Percentiles rank a stretch among this genome's conserved stretches.
Evolutionary conservation across 176 grass and related monocot genomes (phyloP).

Genomic region (Luzula sylvatica): DNA sequence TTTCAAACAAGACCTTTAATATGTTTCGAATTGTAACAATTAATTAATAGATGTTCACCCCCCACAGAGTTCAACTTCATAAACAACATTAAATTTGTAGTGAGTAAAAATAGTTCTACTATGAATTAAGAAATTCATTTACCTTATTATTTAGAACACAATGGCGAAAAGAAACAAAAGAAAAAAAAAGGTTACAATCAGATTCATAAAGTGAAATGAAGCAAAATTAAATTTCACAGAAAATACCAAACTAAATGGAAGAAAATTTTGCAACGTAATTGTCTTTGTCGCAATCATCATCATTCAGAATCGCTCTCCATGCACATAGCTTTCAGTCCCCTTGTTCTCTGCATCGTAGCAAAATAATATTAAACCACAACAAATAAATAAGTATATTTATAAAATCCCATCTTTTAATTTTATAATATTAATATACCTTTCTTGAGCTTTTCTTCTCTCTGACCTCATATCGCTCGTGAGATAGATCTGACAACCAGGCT

Average conservation of each 20-base stretch:
- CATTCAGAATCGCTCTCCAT: slow-evolving; percentile 89
- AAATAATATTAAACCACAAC: neutral
- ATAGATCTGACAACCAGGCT: slow-evolving; percentile 88
- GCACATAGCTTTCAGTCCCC: slow-evolving; percentile 87
- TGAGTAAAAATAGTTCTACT: neutral
- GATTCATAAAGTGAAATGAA: neutral
- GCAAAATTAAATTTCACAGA: neutral
- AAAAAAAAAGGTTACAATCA: neutral
- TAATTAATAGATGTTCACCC: too few species aligned
- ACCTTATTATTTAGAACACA: too few species aligned
- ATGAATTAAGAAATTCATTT: too few species aligned
- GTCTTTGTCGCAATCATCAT: neutral
- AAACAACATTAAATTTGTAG: neutral
- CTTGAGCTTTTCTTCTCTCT: slow-evolving; percentile 87
- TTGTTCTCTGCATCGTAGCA: slow-evolving; percentile 52
- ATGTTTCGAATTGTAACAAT: too few species aligned
- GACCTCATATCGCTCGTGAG: slow-evolving; percentile 93
- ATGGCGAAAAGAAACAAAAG: too few species aligned
- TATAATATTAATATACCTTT: slow-evolving; percentile 45
- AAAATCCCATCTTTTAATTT: neutral
- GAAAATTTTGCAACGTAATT: slow-evolving; percentile 9
- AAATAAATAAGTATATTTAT: neutral
- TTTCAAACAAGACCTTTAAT: too few species aligned
- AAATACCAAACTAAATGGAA: slow-evolving; percentile 3
- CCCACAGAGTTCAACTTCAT: too few species aligned